These are phyloP conservation scores for Pseudopithomyces chartarum DNA, from an alignment of 2,329 filamentous ascomycete genomes.

Conservation along the genomic window DNA sequence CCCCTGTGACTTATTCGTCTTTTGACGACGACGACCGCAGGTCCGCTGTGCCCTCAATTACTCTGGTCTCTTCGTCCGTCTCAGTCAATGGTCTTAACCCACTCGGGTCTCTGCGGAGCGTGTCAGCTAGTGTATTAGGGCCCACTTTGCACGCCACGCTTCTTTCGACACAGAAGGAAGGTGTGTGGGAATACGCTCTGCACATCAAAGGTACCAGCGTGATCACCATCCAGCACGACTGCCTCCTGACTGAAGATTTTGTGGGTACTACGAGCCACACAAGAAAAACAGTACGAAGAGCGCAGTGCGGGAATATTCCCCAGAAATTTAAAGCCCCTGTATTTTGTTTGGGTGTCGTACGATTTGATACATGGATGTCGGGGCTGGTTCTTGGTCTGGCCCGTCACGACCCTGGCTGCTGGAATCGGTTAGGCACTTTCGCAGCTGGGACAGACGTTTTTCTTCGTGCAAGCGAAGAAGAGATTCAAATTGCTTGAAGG, in stretches of 20 bases:
- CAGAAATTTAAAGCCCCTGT: constrained; percentile 27
- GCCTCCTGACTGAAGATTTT: constrained; percentile 24
- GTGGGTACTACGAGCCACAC: constrained; percentile 4
- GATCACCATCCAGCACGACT: constrained; percentile 34
- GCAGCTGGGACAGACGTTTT: constrained; percentile 30
- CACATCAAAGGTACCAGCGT: constrained; percentile 32
- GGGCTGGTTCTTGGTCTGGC: constrained; percentile 36
- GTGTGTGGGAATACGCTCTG: constrained; percentile 28
- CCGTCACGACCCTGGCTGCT: constrained; percentile 9
- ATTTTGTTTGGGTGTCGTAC: constrained; percentile 31
- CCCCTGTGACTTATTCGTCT: constrained; percentile 27
- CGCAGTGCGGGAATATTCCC: constrained; percentile 15
- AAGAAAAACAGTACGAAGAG: constrained; percentile 28
- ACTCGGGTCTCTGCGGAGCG: constrained; percentile 31
- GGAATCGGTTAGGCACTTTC: constrained; percentile 38
- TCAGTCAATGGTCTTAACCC: constrained; percentile 30
- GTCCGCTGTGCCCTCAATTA: constrained; percentile 19
- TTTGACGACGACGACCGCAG: constrained; percentile 28
- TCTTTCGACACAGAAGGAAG: constrained; percentile 16
- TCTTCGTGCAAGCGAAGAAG: constrained; percentile 22
- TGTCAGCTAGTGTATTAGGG: constrained; percentile 28
- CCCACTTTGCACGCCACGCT: constrained; percentile 24
- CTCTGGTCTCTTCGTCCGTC: constrained; percentile 20
- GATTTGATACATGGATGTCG: constrained; percentile 30
- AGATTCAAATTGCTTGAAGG: constrained; percentile 25